Evolutionary conservation across 2,329 filamentous ascomycete species (phyloP), one percentile per base, ranked within the genome.

Genomic region (Aureobasidium lini): DNA sequence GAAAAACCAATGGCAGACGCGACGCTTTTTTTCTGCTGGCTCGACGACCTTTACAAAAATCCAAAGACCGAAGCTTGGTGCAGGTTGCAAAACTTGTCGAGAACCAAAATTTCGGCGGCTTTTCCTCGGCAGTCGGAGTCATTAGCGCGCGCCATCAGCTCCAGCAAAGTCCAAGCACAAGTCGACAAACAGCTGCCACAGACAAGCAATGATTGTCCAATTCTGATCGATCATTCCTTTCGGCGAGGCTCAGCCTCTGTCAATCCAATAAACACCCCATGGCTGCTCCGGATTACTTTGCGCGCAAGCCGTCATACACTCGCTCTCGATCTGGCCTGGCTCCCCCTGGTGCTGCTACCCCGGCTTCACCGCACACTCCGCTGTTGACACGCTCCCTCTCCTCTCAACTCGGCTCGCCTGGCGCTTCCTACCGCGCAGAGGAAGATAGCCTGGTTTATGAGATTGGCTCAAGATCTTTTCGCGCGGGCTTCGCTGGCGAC

Each of bases 391-490:
- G 67, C 72, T 88, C 65, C 79, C 85, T 67, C 76, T 86, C 67
- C 64, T 79, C 79, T 18, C 77, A 79, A 54, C 83, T 80, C 64
- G 81, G 81, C 32, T 85, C 84, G 5, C 81, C 83, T 2, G 77
- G 80, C 47, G 76, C 77, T 34, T 77, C 76, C 28, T 84, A 81
- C 63, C 82, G 84, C 18, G 69, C 70, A 50, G 80, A 84, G 60
- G 94, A 99, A 68, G 94, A 96, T 65, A 79, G 87, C 6, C 74
- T 96, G 5, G 81, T 99, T 43, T 78, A 96, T 54, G 91, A 97
- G 71, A 72, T 97, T 37, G 92, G 91, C 1, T 83, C 89, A 9
- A 84, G 93, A 23, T 87, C 85, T 72, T 72, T 97, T 29, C 84
- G 88, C 46, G 86, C 88, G 9, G 94, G 94, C 0, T 94, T 96